Percentiles rank a stretch among this genome's conserved stretches.
These are phyloP conservation scores for Scleromitrula shiraiana DNA, from an alignment of 2,329 filamentous ascomycete species.

Conservation along the genomic window DNA sequence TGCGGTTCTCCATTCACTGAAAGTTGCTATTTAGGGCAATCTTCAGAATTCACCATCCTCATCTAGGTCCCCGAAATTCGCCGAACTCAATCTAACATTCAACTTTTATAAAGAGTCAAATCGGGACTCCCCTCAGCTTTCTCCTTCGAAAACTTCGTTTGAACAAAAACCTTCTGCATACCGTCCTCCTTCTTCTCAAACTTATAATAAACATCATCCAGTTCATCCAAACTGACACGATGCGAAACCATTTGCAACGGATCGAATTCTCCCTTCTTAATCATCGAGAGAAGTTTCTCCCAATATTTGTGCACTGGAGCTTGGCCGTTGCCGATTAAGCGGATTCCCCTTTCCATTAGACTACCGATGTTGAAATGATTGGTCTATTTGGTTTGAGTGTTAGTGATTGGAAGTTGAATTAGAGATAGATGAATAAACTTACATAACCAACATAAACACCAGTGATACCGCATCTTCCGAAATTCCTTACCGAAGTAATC, in stretches of 20 bases:
- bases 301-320: slow-evolving; percentile 77
- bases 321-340: slow-evolving; percentile 61
- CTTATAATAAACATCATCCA: slow-evolving; percentile 54
- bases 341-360: slow-evolving; percentile 79
- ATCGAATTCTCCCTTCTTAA: slow-evolving; percentile 61
- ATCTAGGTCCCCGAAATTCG: too few relatives aligned
- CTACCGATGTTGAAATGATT: slow-evolving; percentile 40
- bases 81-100: not conserved
- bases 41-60: too few relatives aligned
- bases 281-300: slow-evolving; percentile 62
- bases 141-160: slow-evolving; percentile 49
- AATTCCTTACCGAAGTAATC: slow-evolving; percentile 65
- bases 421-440: slow-evolving; percentile 24
- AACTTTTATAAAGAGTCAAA: slow-evolving; percentile 1
- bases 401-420: not conserved
- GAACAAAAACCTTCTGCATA: slow-evolving; percentile 73
- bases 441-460: slow-evolving; percentile 58
- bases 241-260: slow-evolving; percentile 76
- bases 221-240: slow-evolving; percentile 65
- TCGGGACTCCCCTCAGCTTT: slow-evolving; percentile 41
- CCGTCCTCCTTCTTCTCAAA: slow-evolving; percentile 55
- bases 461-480: slow-evolving; percentile 68
- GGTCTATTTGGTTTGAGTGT: too few relatives aligned
- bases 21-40: too few relatives aligned
- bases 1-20: too few relatives aligned